Conservation (phyloP, 129 eudicot genomes). For the Solidago caesia region DNA sequence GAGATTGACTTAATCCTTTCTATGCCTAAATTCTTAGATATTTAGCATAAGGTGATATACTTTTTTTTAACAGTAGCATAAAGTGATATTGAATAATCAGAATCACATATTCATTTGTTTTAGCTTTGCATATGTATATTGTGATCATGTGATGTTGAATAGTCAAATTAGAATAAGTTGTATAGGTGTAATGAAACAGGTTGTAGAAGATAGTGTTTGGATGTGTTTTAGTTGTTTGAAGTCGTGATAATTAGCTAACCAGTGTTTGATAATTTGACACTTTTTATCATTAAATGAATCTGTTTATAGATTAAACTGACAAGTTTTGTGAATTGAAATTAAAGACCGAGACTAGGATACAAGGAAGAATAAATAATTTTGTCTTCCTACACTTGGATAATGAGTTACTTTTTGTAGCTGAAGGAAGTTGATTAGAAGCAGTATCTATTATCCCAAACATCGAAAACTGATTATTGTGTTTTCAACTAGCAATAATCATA, state of each 20-base stretch:
- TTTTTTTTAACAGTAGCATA: too few species aligned
- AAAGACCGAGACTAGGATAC: too few species aligned
- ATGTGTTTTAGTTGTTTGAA: background rate
- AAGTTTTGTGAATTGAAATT: too few species aligned
- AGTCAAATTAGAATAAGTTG: background rate
- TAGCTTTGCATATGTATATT: background rate
- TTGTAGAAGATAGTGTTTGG: background rate
- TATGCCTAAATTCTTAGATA: background rate
- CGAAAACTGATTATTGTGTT: too few species aligned
- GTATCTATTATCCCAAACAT: too few species aligned
- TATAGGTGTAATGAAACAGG: background rate
- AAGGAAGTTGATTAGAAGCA: too few species aligned
- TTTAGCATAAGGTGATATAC: slow-evolving; percentile 1
- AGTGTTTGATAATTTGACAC: background rate
- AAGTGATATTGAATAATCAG: background rate
- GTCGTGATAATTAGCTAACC: background rate
- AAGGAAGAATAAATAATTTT: too few species aligned
- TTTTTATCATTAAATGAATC: background rate
- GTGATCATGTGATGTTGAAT: background rate
- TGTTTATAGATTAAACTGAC: too few species aligned
- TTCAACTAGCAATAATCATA: too few species aligned
- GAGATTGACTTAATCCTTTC: background rate
- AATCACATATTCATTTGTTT: background rate
- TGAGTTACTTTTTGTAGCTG: background rate
- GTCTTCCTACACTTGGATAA: background rate